phyloP scores from a whole-genome alignment of 805 yeast species.

The Pichia phayaonensis region DNA sequence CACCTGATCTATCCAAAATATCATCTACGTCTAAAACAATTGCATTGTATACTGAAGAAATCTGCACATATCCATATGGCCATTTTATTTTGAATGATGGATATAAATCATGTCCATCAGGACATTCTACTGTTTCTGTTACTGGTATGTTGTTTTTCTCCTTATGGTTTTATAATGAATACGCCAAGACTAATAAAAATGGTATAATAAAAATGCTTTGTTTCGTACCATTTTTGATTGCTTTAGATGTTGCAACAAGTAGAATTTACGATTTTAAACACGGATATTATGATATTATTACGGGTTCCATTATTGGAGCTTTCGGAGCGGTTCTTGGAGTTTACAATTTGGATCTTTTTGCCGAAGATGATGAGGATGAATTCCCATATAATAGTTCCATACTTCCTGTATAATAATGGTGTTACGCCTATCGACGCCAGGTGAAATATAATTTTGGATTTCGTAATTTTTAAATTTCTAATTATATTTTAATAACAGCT shows the following conservation, averaged over 20 bases:
- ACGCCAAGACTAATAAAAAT: background rate
- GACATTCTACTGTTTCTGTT: constrained; percentile 65
- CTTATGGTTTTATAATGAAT: constrained; percentile 30
- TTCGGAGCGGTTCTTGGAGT: constrained; percentile 1
- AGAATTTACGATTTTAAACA: constrained; percentile 90
- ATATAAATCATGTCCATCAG: constrained; percentile 73
- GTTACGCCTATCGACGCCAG: background rate
- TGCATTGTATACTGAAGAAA: constrained; percentile 20
- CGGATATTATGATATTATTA: constrained; percentile 71
- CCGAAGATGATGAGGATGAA: constrained; percentile 7
- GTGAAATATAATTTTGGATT: no score
- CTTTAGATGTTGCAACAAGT: constrained; percentile 28
- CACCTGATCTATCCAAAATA: constrained; percentile 14
- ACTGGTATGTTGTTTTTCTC: constrained; percentile 57
- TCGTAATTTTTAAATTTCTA: no score
- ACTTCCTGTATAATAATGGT: background rate
- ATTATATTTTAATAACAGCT: no score
- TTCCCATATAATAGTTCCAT: background rate
- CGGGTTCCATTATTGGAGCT: constrained; percentile 43
- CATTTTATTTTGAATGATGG: constrained; percentile 43
- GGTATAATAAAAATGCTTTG: constrained; percentile 11
- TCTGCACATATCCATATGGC: constrained; percentile 31
- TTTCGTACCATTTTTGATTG: constrained; percentile 33
- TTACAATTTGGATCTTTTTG: background rate
- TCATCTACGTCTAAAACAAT: constrained; percentile 2